Evolutionary conservation across 2,329 filamentous ascomycete species (phyloP).

Genomic region (Penicillium decumbens): DNA sequence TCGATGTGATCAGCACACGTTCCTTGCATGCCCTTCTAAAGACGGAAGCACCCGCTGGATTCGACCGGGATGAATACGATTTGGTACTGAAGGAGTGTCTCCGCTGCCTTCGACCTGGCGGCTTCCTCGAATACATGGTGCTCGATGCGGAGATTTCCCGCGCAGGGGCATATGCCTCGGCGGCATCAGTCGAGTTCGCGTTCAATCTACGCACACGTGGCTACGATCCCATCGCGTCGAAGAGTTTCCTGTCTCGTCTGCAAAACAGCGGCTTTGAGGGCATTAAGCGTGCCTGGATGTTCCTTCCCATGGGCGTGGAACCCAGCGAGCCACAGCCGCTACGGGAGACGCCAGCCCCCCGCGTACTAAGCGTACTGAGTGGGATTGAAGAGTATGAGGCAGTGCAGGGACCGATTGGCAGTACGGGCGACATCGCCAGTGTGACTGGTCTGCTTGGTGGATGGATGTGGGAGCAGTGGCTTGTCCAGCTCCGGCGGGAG

Average conservation of each 20-base stretch:
- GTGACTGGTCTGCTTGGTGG: slow-evolving; percentile 78
- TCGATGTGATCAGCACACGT: slow-evolving; percentile 86
- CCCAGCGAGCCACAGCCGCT: slow-evolving; percentile 44
- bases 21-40: slow-evolving; percentile 82
- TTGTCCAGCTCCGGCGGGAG: slow-evolving; percentile 81
- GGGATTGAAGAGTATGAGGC: slow-evolving; percentile 54
- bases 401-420: slow-evolving; percentile 54
- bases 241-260: slow-evolving; percentile 71
- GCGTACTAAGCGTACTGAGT: slow-evolving; percentile 39
- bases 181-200: slow-evolving; percentile 84
- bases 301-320: slow-evolving; percentile 70
- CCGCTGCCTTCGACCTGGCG: slow-evolving; percentile 86
- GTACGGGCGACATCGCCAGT: slow-evolving; percentile 65
- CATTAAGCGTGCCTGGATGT: slow-evolving; percentile 80
- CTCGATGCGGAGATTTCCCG: slow-evolving; percentile 89
- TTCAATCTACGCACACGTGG: slow-evolving; percentile 84
- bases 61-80: slow-evolving; percentile 80
- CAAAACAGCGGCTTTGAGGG: slow-evolving; percentile 70
- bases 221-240: slow-evolving; percentile 81
- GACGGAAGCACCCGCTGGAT: slow-evolving; percentile 56
- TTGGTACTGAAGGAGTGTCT: slow-evolving; percentile 78
- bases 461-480: slow-evolving; percentile 95
- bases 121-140: slow-evolving; percentile 84
- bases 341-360: slow-evolving; percentile 39
- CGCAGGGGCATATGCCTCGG: slow-evolving; percentile 70